Percentiles rank a stretch among this genome's conserved stretches.
phyloP scores from a whole-genome alignment of 352 stramenopile genomes.

The Blastocystis sp. region DNA sequence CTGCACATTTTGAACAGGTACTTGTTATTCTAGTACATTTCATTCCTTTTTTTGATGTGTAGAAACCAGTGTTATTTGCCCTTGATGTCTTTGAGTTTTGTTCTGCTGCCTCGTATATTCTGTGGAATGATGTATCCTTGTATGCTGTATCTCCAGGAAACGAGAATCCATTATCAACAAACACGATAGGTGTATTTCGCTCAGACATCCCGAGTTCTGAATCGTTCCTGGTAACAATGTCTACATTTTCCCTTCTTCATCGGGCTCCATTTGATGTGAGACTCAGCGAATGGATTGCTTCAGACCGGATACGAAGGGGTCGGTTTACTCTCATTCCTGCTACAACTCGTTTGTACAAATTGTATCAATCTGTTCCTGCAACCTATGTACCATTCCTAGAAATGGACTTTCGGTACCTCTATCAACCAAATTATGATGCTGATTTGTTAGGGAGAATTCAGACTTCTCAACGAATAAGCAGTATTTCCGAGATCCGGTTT shows the following conservation, averaged over 20 bases:
- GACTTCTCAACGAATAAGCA: not conserved
- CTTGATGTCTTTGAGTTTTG: constrained; percentile 13
- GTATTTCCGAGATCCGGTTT: not conserved
- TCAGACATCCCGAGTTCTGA: not conserved
- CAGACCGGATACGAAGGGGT: not conserved
- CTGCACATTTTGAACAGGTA: not conserved
- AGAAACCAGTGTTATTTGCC: not conserved
- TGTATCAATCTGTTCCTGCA: not conserved
- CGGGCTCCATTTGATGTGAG: not conserved
- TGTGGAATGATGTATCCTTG: constrained; percentile 28
- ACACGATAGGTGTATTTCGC: not conserved
- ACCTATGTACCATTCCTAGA: constrained; percentile 29
- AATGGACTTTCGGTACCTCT: constrained; percentile 42
- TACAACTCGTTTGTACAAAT: not conserved
- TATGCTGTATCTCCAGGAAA: not conserved
- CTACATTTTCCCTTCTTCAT: not conserved
- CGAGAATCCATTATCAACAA: not conserved
- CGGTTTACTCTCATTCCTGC: not conserved
- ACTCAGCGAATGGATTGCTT: not conserved
- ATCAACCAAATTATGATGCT: constrained; percentile 8
- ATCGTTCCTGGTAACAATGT: not conserved
- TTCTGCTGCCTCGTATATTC: constrained; percentile 12
- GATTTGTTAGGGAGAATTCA: not conserved
- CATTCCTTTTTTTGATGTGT: not conserved
- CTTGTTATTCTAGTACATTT: not conserved